Evolutionary conservation across 192 early-diverging fungal species (phyloP).

Genomic region (Chytriomyces confervae): DNA sequence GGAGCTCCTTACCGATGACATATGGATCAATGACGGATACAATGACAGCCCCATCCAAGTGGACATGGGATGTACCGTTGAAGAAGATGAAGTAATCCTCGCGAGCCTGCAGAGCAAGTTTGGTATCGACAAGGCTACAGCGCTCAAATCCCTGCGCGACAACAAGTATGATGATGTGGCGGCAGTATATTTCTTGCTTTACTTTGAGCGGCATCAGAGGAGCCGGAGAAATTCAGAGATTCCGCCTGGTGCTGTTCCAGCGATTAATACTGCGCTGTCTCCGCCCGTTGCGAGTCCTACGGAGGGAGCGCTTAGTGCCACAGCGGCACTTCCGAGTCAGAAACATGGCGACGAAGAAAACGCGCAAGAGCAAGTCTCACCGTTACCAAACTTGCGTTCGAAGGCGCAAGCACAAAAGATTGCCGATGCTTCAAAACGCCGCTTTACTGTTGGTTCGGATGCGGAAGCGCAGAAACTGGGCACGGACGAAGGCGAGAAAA

Average conservation of each 20-base stretch:
- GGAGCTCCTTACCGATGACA: slow-evolving; percentile 40
- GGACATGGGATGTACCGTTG: slow-evolving; percentile 49
- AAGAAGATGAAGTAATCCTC: slow-evolving; percentile 62
- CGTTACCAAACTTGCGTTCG: slow-evolving; percentile 22
- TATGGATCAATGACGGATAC: slow-evolving; percentile 28
- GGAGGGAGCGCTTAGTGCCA: slow-evolving; percentile 6
- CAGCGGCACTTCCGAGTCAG: slow-evolving; percentile 12
- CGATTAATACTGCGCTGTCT: neutral
- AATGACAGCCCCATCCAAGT: slow-evolving; percentile 55
- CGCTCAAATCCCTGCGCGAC: slow-evolving; percentile 55
- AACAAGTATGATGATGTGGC: slow-evolving; percentile 64
- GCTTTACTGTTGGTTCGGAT: slow-evolving; percentile 60
- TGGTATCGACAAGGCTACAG: slow-evolving; percentile 57
- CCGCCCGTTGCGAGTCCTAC: slow-evolving; percentile 23
- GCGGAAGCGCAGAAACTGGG: slow-evolving; percentile 50
- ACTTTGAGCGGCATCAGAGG: slow-evolving; percentile 59
- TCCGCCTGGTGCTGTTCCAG: neutral
- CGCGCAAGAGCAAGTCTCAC: slow-evolving; percentile 1
- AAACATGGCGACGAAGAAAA: neutral
- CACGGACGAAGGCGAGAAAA: slow-evolving; percentile 28
- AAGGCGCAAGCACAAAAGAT: neutral
- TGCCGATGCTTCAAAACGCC: slow-evolving; percentile 35
- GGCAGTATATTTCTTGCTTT: slow-evolving; percentile 64
- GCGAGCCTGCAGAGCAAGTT: slow-evolving; percentile 57
- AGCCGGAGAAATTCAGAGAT: slow-evolving; percentile 14